These are phyloP conservation scores for Pseudozyma thailandica DNA, from an alignment of 1,284 basidiomycete species.

Conservation along the genomic window DNA sequence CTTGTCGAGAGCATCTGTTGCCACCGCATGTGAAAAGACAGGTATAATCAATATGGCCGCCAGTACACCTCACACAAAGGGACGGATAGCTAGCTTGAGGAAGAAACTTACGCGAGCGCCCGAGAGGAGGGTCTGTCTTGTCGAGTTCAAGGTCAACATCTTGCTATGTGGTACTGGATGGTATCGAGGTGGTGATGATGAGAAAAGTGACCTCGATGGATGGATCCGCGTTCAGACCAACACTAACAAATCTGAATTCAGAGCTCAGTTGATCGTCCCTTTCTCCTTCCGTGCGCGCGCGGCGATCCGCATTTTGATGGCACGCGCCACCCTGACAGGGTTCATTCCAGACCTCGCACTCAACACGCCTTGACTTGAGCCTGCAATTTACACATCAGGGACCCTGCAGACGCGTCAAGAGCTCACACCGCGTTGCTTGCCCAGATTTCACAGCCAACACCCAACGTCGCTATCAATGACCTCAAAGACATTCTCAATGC, in stretches of 20 bases:
- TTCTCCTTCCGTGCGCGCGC: conserved; percentile 6
- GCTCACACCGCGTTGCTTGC: not conserved
- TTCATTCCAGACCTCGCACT: not conserved
- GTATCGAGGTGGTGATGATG: not conserved
- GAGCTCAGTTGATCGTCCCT: conserved; percentile 20
- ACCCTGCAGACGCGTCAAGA: conserved; percentile 5
- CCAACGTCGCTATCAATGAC: no score
- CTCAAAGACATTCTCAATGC: no score
- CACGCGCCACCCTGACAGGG: not conserved
- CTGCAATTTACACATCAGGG: conserved; percentile 8
- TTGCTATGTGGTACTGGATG: not conserved
- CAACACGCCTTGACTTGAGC: not conserved
- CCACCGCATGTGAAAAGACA: no score
- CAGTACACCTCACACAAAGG: not conserved
- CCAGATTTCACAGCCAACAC: no score
- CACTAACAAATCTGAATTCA: conserved; percentile 7
- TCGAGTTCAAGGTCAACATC: conserved; percentile 27
- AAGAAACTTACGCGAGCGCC: conserved; percentile 31
- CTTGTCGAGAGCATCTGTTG: conserved; percentile 58
- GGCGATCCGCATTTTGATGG: not conserved
- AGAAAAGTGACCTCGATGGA: no score
- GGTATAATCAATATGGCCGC: not conserved
- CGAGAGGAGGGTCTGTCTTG: conserved; percentile 19
- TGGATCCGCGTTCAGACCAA: not conserved
- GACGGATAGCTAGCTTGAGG: not conserved